These are phyloP conservation scores for Suhomyces emberorum DNA, from an alignment of 805 yeast species.

Conservation along the genomic window DNA sequence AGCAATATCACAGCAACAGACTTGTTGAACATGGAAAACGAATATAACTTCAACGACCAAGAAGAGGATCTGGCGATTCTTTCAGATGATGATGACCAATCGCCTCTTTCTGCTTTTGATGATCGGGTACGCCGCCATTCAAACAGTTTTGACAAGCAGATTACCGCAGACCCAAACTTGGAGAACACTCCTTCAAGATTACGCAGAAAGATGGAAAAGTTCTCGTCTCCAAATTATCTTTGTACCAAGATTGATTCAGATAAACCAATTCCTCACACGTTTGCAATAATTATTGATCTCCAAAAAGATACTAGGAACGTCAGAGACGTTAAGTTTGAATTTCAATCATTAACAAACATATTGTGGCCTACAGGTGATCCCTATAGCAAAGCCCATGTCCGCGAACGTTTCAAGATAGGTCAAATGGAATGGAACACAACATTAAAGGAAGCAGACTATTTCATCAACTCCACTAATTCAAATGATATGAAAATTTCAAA, in stretches of 20 bases:
- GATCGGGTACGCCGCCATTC: constrained; percentile 1
- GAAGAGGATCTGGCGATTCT: constrained; percentile 10
- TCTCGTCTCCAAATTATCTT: constrained; percentile 35
- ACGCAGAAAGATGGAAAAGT: constrained; percentile 19
- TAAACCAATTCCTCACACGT: constrained; percentile 47
- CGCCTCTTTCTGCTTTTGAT: constrained; percentile 1
- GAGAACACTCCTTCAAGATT: constrained; percentile 11
- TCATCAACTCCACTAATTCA: constrained; percentile 36
- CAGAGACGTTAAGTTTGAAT: constrained; percentile 37
- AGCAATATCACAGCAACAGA: constrained; percentile 5
- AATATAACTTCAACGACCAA: not conserved
- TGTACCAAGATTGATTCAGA: constrained; percentile 37
- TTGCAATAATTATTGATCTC: constrained; percentile 49
- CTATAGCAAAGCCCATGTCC: constrained; percentile 39
- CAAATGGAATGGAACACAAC: constrained; percentile 40
- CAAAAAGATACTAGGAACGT: constrained; percentile 34
- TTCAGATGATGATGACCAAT: constrained; percentile 11
- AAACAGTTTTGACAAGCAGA: constrained; percentile 1
- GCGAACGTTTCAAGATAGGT: constrained; percentile 50
- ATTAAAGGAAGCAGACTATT: constrained; percentile 44
- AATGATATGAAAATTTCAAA: constrained; percentile 42
- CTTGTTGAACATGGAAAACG: constrained; percentile 4
- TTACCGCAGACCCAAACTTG: constrained; percentile 9
- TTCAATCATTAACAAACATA: constrained; percentile 42
- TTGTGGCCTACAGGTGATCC: constrained; percentile 57